Percentiles rank a stretch among this genome's conserved stretches.
Evolutionary conservation across 305 asterid genomes (phyloP).

Genomic region (Fraxinus sp.): DNA sequence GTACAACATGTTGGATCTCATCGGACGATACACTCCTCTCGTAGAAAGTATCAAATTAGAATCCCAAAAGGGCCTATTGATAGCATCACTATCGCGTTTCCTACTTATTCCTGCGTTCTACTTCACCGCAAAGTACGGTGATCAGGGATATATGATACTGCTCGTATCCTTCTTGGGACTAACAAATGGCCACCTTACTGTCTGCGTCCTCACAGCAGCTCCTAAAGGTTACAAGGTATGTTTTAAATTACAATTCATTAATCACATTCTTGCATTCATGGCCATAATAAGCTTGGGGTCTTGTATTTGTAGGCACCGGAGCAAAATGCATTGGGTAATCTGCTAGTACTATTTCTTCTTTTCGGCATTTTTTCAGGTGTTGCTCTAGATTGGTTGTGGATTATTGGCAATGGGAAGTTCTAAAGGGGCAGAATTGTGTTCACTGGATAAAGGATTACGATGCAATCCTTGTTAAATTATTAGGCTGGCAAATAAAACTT

Average conservation of each 20-base stretch:
- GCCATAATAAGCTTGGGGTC: not conserved
- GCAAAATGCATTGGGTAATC: slow-evolving; percentile 76
- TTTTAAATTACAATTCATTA: not conserved
- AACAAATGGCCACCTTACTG: slow-evolving; percentile 77
- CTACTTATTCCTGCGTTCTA: slow-evolving; percentile 78
- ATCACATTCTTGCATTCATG: not conserved
- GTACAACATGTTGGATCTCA: slow-evolving; percentile 68
- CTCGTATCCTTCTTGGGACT: slow-evolving; percentile 67
- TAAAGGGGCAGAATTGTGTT: not conserved
- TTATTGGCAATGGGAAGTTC: slow-evolving; percentile 53
- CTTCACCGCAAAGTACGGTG: slow-evolving; percentile 83
- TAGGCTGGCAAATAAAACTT: too few relatives aligned
- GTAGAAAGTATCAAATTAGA: slow-evolving; percentile 41
- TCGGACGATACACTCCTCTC: slow-evolving; percentile 63
- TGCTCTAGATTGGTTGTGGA: slow-evolving; percentile 81
- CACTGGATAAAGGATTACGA: not conserved
- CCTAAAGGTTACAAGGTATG: slow-evolving; percentile 79
- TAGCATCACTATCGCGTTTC: slow-evolving; percentile 46
- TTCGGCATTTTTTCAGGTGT: slow-evolving; percentile 73
- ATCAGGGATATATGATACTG: slow-evolving; percentile 79
- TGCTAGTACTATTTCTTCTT: slow-evolving; percentile 64
- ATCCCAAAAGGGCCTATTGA: slow-evolving; percentile 53
- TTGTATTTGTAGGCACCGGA: slow-evolving; percentile 67
- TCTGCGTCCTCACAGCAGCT: slow-evolving; percentile 66
- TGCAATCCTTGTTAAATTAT: too few relatives aligned